phyloP scores from a whole-genome alignment of 129 eudicot species.

The Glebionis coronaria region DNA sequence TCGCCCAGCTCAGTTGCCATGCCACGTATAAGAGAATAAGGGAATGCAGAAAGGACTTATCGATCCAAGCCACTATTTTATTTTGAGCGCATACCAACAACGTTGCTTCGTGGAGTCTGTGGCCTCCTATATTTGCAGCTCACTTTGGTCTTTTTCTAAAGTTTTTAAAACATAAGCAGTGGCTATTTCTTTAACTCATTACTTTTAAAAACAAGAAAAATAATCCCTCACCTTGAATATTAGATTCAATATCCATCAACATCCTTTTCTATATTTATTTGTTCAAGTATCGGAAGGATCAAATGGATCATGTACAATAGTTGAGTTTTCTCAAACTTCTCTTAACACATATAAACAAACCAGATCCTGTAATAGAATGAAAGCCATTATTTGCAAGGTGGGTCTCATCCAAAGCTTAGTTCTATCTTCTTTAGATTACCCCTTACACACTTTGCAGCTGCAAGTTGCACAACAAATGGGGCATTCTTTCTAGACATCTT shows the following conservation, averaged over 20 bases:
- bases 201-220: background rate
- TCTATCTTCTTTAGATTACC: conserved; percentile 37
- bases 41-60: background rate
- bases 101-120: too few relatives aligned
- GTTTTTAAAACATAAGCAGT: conserved; percentile 6
- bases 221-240: conserved; percentile 50
- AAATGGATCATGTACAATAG: conserved; percentile 59
- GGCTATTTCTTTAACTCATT: conserved; percentile 6
- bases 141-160: background rate
- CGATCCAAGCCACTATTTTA: background rate
- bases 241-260: conserved; percentile 62
- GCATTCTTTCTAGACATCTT: conserved; percentile 60
- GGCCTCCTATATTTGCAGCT: too few relatives aligned
- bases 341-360: conserved; percentile 33
- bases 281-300: conserved; percentile 73
- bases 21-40: conserved; percentile 5
- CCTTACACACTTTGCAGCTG: conserved; percentile 58
- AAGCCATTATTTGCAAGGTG: conserved; percentile 3
- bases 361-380: conserved; percentile 46
- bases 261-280: conserved; percentile 57
- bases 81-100: conserved; percentile 34
- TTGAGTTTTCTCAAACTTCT: conserved; percentile 44
- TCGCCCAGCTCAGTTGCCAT: background rate
- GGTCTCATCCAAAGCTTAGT: conserved; percentile 40
- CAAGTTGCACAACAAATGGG: conserved; percentile 80